Percentiles rank a stretch among this genome's conserved stretches.
Conservation (phyloP, 2,329 filamentous ascomycete genomes). For the Byssochlamys sp. region DNA sequence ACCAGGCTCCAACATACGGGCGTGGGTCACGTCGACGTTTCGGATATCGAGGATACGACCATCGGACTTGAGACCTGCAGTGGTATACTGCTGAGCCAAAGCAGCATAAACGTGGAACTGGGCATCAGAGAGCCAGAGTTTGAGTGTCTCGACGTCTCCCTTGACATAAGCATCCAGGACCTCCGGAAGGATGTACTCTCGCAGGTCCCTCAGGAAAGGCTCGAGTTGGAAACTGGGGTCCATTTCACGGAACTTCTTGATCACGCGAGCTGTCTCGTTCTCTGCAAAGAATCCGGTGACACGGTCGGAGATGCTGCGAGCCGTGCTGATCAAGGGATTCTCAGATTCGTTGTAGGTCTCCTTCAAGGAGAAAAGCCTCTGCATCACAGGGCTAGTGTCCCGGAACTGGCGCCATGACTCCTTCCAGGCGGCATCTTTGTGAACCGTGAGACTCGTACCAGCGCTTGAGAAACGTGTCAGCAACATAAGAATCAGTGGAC, state of each 20-base stretch:
- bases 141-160: constrained; percentile 80
- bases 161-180: constrained; percentile 97
- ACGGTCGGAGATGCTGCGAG: constrained; percentile 83
- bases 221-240: constrained; percentile 91
- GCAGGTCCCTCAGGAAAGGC: constrained; percentile 85
- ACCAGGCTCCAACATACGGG: constrained; percentile 39
- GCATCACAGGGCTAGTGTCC: constrained; percentile 78
- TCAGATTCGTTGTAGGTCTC: constrained; percentile 90
- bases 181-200: constrained; percentile 95
- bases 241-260: constrained; percentile 95
- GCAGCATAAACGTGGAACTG: constrained; percentile 95
- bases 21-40: constrained; percentile 64
- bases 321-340: constrained; percentile 86
- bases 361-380: constrained; percentile 78
- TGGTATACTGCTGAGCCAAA: constrained; percentile 91
- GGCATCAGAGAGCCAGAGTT: constrained; percentile 89
- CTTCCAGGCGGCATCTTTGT: constrained; percentile 96
- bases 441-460: constrained; percentile 84
- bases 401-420: constrained; percentile 96
- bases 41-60: constrained; percentile 91
- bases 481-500: constrained; percentile 9
- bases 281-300: constrained; percentile 95
- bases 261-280: constrained; percentile 93
- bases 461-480: constrained; percentile 51
- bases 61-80: constrained; percentile 84